Percentiles rank a stretch among this genome's conserved stretches.
Evolutionary conservation across 176 grass and related monocot species (phyloP).

Genomic region (Cenchrus americanus): DNA sequence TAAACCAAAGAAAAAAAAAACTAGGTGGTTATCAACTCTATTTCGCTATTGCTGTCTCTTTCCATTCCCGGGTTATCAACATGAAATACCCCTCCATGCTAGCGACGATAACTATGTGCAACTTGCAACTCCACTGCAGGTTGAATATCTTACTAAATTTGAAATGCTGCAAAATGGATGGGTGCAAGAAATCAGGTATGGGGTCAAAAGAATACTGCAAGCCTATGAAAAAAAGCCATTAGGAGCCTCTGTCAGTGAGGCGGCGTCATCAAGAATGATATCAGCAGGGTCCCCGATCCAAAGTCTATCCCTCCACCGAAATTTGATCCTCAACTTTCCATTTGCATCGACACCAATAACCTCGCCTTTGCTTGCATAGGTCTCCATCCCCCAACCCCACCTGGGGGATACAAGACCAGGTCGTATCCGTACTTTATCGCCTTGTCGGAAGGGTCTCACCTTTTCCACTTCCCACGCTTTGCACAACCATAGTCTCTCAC

Average conservation of each 20-base stretch:
- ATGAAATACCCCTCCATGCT: constrained; percentile 46
- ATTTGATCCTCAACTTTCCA: constrained; percentile 93
- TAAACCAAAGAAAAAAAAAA: constrained; percentile 28
- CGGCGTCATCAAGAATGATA: constrained; percentile 79
- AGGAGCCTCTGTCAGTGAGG: constrained; percentile 46
- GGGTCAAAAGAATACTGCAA: constrained; percentile 62
- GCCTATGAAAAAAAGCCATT: constrained; percentile 70
- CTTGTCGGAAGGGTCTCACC: constrained; percentile 75
- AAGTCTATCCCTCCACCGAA: constrained; percentile 89
- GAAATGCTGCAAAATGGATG: constrained; percentile 49
- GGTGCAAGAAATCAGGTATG: constrained; percentile 65
- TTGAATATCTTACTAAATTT: constrained; percentile 40
- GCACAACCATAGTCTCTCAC: constrained; percentile 93
- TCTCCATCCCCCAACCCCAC: constrained; percentile 98
- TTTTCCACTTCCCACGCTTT: constrained; percentile 92
- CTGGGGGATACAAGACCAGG: constrained; percentile 79
- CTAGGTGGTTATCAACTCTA: constrained; percentile 67
- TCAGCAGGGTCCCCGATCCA: constrained; percentile 98
- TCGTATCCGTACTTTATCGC: constrained; percentile 74
- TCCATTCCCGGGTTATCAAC: constrained; percentile 60
- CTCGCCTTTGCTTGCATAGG: constrained; percentile 80
- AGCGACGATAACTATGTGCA: constrained; percentile 61
- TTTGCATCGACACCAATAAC: constrained; percentile 92
- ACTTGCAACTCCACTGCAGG: constrained; percentile 54
- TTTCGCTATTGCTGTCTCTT: constrained; percentile 51